Evolutionary conservation across 805 yeast genomes (phyloP).

Genomic region (Metschnikowia borealis): DNA sequence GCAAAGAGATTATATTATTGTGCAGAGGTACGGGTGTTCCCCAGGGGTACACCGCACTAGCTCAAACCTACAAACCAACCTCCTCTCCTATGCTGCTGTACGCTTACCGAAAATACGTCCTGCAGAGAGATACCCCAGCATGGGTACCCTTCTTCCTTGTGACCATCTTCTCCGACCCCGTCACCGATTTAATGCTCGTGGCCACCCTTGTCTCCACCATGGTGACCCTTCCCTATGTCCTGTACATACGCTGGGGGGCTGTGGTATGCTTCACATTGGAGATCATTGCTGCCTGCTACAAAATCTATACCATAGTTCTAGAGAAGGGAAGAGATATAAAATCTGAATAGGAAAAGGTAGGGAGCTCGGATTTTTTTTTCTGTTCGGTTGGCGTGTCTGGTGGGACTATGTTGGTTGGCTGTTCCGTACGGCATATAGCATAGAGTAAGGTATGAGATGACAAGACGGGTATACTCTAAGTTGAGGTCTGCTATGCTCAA

Average conservation of each 20-base stretch:
- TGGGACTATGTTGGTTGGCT: no score
- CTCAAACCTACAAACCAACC: background rate
- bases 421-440: no score
- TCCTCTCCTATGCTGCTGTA: background rate
- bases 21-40: background rate
- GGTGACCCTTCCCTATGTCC: background rate
- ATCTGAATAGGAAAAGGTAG: no score
- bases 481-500: no score
- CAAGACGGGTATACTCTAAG: no score
- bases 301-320: background rate
- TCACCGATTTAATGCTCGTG: background rate
- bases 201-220: background rate
- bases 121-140: background rate
- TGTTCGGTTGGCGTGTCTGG: no score
- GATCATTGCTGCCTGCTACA: background rate
- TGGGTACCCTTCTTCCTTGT: background rate
- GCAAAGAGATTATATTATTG: no score
- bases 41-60: background rate
- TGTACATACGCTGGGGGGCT: background rate
- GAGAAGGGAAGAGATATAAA: no score
- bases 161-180: background rate
- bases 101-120: background rate
- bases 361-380: no score
- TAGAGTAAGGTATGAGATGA: no score
- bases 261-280: background rate